Base-by-base conservation (phyloP, 768 basidiomycete genomes). In the Mycena chlorophos region DNA sequence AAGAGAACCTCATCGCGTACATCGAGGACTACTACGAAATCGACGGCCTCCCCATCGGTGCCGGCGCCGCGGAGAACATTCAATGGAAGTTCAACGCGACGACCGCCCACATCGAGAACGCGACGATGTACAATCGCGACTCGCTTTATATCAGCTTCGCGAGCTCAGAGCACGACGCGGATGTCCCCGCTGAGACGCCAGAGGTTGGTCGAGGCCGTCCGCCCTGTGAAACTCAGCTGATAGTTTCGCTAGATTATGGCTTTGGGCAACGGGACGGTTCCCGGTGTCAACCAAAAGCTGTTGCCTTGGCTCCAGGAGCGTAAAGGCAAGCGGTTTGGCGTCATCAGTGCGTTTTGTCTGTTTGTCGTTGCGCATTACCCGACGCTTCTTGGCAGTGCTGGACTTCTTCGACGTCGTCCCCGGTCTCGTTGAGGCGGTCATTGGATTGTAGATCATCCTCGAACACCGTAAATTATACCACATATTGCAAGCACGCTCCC, bases 71-170 rank as follows among this genome's bases (percentile, higher is more conserved):
- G 8, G 69, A 70, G 28, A 78, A 77, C 56, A 72, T 81, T 37
- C 67, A 75, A 20, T 68, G 71, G 55, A 80, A 81, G 58, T 77
- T 71, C 65, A 70, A 77, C 30, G 72, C 68, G 5, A 72, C 73
- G 5, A 68, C 66, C 0, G 73, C 75, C 1, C 78, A 81, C 58
- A 50, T 81, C 28, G 64, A 68, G 22, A 73, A 77, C 52, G 79
- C 79, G 0, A 75, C 73, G 5, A 65, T 27, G n/a, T 51, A 57
- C 2, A 66, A 73, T 34, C 58, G 70, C 0, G 75, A 79, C 55
- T 76, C 78, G 60, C 63, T 81, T 6, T 81, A 73, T 55, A 78
- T 79, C 60, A 75, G 68, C 51, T 81, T 81, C 65, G 74, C 78
- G 20, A 79, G 77, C 59, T 73, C 78, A 3, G 73, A 74, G 5